Evolutionary conservation across 176 grass and related monocot species (phyloP), one percentile per base, ranked within the genome.

Genomic region (Oryza brachyantha): DNA sequence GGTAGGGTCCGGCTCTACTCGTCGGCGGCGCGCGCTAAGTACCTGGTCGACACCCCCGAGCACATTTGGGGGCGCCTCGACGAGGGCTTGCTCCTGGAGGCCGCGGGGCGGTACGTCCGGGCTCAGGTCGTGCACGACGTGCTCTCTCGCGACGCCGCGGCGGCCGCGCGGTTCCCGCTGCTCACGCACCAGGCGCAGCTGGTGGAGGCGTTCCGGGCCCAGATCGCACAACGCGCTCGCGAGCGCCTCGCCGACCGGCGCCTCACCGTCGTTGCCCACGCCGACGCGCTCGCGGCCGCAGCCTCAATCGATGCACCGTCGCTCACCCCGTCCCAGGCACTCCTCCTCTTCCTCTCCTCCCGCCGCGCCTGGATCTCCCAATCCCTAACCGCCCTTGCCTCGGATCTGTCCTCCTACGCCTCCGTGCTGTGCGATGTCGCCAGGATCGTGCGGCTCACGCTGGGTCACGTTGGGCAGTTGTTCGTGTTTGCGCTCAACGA

Each of bases 41-140:
- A 99, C 77, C 84, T 99, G 12, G 92, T 99, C 17, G 96, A 99
- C 86, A 95, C 96, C 7, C 92, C 96, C n/a, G 96, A 99, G 84
- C 92, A 95, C 88, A 99, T 99, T 63, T 99, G 96, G 96, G 96
- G 96, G 3, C 86, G 92, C 34, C 89, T 99, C 10, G 96, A 99
- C 61, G 92, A 99, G 75, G 91, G 92, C 14, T 66, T 93, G 72
- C 90, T 99, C 57, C 92, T 91, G 31, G 96, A 99, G 83, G 92
- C 92, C 55, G 91, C 92, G 35, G 88, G 96, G 24, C 90, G 96
- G 57, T 95, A 95, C 79, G 84, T 89, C 32, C 90, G 92, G 11
- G 88, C 96, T 34, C 84, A 82, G 69, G 81, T 79, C 48, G 96
- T 99, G 63, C 88, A 99, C 77, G 81, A 84, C 32, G 66, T 94